phyloP scores from a whole-genome alignment of 2,329 filamentous ascomycete genomes.

The Bimuria novae-zelandiae region DNA sequence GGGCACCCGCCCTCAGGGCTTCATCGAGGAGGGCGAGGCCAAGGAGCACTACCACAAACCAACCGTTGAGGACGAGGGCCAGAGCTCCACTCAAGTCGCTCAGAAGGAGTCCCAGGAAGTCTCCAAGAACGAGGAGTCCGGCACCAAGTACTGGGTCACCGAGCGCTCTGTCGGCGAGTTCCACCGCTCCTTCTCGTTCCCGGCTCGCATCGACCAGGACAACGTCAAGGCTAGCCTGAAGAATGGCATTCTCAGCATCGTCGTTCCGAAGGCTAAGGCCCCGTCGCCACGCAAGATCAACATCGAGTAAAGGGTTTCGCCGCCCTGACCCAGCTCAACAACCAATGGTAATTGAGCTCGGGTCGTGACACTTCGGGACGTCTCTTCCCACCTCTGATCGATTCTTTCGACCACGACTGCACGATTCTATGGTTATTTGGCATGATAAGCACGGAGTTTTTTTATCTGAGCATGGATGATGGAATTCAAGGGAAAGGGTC shows the following conservation, averaged over 20 bases:
- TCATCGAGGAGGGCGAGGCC: conserved; percentile 39
- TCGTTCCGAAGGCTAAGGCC: conserved; percentile 61
- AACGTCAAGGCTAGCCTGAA: conserved; percentile 64
- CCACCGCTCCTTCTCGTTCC: conserved; percentile 63
- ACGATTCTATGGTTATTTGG: too few species aligned
- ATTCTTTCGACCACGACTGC: too few species aligned
- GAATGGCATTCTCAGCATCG: conserved; percentile 62
- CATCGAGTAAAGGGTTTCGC: conserved; percentile 62
- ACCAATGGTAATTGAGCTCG: too few species aligned
- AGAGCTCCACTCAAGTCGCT: conserved; percentile 30
- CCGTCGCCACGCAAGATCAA: conserved; percentile 57
- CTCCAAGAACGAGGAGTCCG: conserved; percentile 50
- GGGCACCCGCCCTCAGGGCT: conserved; percentile 55
- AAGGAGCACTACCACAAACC: conserved; percentile 47
- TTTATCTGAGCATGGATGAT: too few species aligned
- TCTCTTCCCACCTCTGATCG: too few species aligned
- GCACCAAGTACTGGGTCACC: conserved; percentile 73
- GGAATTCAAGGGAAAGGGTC: too few species aligned
- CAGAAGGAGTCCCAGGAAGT: conserved; percentile 43
- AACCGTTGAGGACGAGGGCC: conserved; percentile 67
- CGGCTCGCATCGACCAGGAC: conserved; percentile 62
- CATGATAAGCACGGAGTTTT: too few species aligned
- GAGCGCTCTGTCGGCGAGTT: conserved; percentile 65
- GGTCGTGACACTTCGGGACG: too few species aligned
- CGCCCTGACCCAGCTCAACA: too few species aligned